A percentile compares a stretch with the other conserved stretches of the same genome.
These are phyloP conservation scores for Fragaria nilgerrensis DNA, from an alignment of 306 rosid genomes.

Conservation along the genomic window DNA sequence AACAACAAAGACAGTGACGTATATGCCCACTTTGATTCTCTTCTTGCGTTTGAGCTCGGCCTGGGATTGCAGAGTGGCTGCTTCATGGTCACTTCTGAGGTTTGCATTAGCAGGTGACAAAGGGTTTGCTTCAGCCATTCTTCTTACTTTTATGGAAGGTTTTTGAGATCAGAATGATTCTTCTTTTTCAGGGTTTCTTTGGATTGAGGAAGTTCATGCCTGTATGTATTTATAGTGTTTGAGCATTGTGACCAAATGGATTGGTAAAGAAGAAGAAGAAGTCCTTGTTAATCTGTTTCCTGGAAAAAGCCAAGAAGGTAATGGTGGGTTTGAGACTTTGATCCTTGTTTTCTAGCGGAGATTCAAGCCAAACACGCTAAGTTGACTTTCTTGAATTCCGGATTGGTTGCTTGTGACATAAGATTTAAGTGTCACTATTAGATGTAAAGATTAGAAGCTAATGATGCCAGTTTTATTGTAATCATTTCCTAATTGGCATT, in stretches of 20 bases:
- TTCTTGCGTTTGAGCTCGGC: constrained; percentile 28
- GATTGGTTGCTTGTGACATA: not conserved
- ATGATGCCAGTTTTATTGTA: not conserved
- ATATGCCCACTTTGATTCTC: constrained; percentile 24
- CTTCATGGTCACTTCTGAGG: constrained; percentile 19
- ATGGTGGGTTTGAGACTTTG: not conserved
- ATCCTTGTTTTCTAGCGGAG: not conserved
- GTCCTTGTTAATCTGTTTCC: not conserved
- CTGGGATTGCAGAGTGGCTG: not conserved
- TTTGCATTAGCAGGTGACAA: constrained; percentile 23
- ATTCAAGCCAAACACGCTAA: constrained; percentile 7
- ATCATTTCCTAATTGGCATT: not conserved
- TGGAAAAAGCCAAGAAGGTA: constrained; percentile 11
- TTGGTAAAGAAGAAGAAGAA: not conserved
- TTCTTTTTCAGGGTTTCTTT: not conserved
- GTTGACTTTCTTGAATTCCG: not conserved
- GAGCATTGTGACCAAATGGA: not conserved
- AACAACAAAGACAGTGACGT: constrained; percentile 13
- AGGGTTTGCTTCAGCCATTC: constrained; percentile 29
- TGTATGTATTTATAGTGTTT: constrained; percentile 13
- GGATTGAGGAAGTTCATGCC: not conserved
- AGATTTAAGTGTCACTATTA: not conserved
- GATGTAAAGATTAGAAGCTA: not conserved
- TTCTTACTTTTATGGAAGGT: not conserved
- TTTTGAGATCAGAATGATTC: not conserved